Base-by-base conservation (phyloP, 495 filamentous ascomycete genomes). In the Neurospora sp. region DNA sequence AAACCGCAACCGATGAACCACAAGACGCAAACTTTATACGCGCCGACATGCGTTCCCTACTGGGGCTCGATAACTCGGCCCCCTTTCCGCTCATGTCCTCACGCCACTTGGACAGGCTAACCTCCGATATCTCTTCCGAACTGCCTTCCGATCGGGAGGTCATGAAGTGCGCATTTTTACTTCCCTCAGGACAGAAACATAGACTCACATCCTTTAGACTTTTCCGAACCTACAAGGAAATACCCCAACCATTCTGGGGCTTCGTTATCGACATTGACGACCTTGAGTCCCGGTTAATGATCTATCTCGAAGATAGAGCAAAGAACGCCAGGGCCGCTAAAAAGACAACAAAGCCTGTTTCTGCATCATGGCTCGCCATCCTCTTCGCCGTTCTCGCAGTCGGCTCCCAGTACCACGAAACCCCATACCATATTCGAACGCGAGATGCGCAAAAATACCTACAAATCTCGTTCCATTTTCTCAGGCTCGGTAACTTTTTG, bases 1-100 rank as follows among this genome's bases (percentile, higher is more conserved):
- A 87, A 75, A 82, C 85, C 16, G 78, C 80, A 35, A 83, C 79
- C 75, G 53, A 61, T 61, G 84, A 86, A 69, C 82, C 81, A 65
- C 81, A 82, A 70, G 85, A 86, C 37, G 80, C 78, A 72, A 84
- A 84, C 74, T 78, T 85, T 68, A 87, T 88, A 53, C 84, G 85
- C 69, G 81, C 83, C 76, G 92, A 90, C 74, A 93, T 96, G 80
- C 84, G 93, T 44, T 92, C 92, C 5, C 91, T 94, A 38, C 86
- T 96, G 42, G 93, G 92, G 14, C 87, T 96, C 20, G 92, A 95
- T 77, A 94, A 93, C 74, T 92, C 93, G 72, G 91, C 92, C 37
- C 93, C 92, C 31, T 96, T 94, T 80, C 93, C 93, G 22, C 91
- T 96, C 73, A 93, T 93, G 86, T 92, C 91, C 10, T 84, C 89